phyloP scores from a whole-genome alignment of 345 rosid species.

The Cochlearia excelsa region DNA sequence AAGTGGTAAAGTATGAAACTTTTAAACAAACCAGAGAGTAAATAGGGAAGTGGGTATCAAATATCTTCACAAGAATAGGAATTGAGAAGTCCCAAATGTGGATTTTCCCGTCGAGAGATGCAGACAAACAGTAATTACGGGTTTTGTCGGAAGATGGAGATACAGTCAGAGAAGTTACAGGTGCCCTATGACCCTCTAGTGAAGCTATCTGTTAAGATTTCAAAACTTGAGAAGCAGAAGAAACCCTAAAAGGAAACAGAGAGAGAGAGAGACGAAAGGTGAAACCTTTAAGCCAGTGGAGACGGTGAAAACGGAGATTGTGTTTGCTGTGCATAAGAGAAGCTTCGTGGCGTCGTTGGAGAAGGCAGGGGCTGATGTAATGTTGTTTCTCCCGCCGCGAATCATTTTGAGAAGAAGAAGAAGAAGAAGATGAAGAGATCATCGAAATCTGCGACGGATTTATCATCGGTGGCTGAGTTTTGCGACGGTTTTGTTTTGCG shows the following conservation, averaged over 20 bases:
- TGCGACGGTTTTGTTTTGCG: no score
- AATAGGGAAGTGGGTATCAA: slow-evolving; percentile 52
- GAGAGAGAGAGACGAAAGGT: neutral
- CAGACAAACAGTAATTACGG: slow-evolving; percentile 67
- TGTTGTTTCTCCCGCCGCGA: slow-evolving; percentile 66
- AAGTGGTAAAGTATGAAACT: neutral
- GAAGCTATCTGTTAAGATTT: slow-evolving; percentile 44
- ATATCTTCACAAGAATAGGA: slow-evolving; percentile 55
- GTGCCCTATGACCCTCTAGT: slow-evolving; percentile 66
- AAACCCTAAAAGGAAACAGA: neutral
- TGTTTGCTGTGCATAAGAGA: slow-evolving; percentile 61
- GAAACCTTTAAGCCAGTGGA: slow-evolving; percentile 64
- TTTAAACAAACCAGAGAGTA: slow-evolving; percentile 55
- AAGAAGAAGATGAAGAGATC: no score
- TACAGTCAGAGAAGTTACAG: slow-evolving; percentile 62
- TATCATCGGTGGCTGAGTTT: no score
- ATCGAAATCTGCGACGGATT: no score
- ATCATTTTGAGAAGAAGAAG: slow-evolving; percentile 43
- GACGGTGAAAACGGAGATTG: slow-evolving; percentile 66
- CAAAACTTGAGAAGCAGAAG: neutral
- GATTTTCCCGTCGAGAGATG: slow-evolving; percentile 81
- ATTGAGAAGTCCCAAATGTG: slow-evolving; percentile 70
- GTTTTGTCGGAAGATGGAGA: slow-evolving; percentile 45
- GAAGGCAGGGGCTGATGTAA: slow-evolving; percentile 64
- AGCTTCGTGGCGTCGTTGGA: slow-evolving; percentile 79